Evolutionary conservation across 805 yeast species (phyloP), one percentile per base, ranked within the genome.

Genomic region (Candida peoriensis): DNA sequence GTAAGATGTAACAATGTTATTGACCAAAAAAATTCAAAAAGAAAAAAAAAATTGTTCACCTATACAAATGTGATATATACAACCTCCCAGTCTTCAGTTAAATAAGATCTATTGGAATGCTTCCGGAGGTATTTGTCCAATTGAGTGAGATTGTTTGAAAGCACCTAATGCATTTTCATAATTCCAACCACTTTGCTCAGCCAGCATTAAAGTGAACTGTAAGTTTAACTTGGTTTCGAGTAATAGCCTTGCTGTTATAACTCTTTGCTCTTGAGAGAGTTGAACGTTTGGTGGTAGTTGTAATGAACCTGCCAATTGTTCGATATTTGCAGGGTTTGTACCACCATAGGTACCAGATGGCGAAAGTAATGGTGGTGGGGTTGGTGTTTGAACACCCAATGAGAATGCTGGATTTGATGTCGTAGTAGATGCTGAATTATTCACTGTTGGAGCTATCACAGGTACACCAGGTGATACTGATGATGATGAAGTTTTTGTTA

Each of bases 121-220:
- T 30, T 52, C 52, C 24, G 46, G 52, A 12, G 58, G 58, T 16
- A 54, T 48, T 24, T 50, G 55, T 7, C 55, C 55, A 15, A 37
- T 42, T 14, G 46, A 36, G n/a, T 46, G 52, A 23, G 86, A 81
- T 46, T 72, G 77, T 46, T 76, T 73, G 60, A 90, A 90, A 37
- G 84, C 79, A 28, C 68, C 69, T 11, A 76, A 63, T 19, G 96
- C 89, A 34, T 64, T 69, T 19, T 74, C 77, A 47, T 76, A 79
- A 57, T 84, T 81, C 89, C 94, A 89, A 36, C 74, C 71, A 50
- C 95, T 86, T 57, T 88, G 96, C 55, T 87, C 88, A 38, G 88
- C 81, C 25, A 93, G 70, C 83, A 89, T 75, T 19, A 78, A 62
- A 0, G 90, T 84, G 56, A 78, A 89, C 48, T 84, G 83, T n/a